Percentiles rank a stretch among this genome's conserved stretches.
phyloP scores from a whole-genome alignment of 176 grass and related monocot species.

The Phragmites australis region DNA sequence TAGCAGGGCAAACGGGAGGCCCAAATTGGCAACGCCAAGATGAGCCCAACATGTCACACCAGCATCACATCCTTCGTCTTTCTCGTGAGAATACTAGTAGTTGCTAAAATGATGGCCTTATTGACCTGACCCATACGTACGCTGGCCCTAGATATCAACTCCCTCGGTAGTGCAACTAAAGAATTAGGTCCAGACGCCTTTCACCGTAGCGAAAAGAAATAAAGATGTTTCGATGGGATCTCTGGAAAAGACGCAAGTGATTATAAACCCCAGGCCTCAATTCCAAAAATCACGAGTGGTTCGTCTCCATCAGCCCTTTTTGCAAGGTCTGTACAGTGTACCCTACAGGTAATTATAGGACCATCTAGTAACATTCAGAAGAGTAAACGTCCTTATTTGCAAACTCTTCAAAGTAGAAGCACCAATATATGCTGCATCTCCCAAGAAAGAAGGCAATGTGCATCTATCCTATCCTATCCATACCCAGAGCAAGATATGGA shows the following conservation, averaged over 20 bases:
- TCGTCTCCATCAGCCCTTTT: not conserved
- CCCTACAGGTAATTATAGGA: not conserved
- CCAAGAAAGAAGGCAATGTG: not conserved
- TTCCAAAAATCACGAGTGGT: not conserved
- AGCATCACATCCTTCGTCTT: constrained; percentile 41
- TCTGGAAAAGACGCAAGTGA: constrained; percentile 7
- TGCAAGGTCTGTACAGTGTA: not conserved
- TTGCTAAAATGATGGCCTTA: constrained; percentile 31
- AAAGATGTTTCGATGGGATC: constrained; percentile 25
- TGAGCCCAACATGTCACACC: constrained; percentile 53
- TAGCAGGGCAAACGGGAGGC: constrained; percentile 33
- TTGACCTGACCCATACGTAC: constrained; percentile 6
- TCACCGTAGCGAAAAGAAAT: constrained; percentile 2
- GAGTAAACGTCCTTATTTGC: not conserved
- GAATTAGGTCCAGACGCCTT: constrained; percentile 40
- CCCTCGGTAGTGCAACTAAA: constrained; percentile 22
- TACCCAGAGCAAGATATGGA: constrained; percentile 19
- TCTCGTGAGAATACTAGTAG: constrained; percentile 29
- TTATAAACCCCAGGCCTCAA: not conserved
- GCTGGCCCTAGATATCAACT: not conserved
- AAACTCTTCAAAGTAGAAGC: constrained; percentile 13
- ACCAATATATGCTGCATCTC: not conserved
- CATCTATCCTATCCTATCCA: not conserved
- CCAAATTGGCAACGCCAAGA: constrained; percentile 43
- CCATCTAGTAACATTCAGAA: not conserved